Percentiles rank a stretch among this genome's conserved stretches.
These are phyloP conservation scores for Multifurca ochricompacta DNA, from an alignment of 768 basidiomycete species.

Conservation along the genomic window DNA sequence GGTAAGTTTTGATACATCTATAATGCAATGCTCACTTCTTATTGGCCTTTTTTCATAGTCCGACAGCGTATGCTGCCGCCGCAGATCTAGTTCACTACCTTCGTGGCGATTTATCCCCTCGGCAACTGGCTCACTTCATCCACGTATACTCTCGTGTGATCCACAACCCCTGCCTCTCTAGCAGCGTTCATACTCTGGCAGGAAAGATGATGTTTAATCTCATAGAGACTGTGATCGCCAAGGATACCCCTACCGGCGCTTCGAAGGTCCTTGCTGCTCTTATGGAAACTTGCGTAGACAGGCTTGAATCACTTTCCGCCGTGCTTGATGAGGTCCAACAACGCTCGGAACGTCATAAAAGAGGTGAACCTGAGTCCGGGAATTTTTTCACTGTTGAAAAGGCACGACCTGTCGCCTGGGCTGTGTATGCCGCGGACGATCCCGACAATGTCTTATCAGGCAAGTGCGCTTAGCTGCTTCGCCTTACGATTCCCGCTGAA, in stretches of 20 bases:
- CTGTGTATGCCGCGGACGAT: conserved; percentile 71
- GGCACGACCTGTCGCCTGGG: conserved; percentile 71
- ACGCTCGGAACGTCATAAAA: conserved; percentile 39
- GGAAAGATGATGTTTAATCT: conserved; percentile 90
- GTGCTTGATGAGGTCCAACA: conserved; percentile 51
- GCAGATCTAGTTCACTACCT: conserved; percentile 93
- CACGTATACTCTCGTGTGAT: conserved; percentile 82
- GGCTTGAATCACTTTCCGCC: conserved; percentile 71
- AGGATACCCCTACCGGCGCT: conserved; percentile 64
- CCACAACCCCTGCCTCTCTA: conserved; percentile 78
- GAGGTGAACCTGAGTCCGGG: conserved; percentile 32
- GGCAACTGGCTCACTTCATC: conserved; percentile 71
- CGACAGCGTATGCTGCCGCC: conserved; percentile 77
- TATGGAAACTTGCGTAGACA: conserved; percentile 77
- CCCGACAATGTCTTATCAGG: conserved; percentile 78
- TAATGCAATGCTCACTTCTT: background rate
- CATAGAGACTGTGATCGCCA: conserved; percentile 70
- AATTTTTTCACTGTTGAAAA: conserved; percentile 75
- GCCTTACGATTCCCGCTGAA: conserved; percentile 13
- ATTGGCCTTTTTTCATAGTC: conserved; percentile 34
- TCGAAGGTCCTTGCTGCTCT: conserved; percentile 63
- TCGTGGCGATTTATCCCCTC: conserved; percentile 67
- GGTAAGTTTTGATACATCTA: conserved; percentile 38
- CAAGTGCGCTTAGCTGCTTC: conserved; percentile 29
- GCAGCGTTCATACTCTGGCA: conserved; percentile 79